A percentile compares a stretch with the other conserved stretches of the same genome.
phyloP scores from a whole-genome alignment of 495 filamentous ascomycete species.

The Chaetomium cochliodes region DNA sequence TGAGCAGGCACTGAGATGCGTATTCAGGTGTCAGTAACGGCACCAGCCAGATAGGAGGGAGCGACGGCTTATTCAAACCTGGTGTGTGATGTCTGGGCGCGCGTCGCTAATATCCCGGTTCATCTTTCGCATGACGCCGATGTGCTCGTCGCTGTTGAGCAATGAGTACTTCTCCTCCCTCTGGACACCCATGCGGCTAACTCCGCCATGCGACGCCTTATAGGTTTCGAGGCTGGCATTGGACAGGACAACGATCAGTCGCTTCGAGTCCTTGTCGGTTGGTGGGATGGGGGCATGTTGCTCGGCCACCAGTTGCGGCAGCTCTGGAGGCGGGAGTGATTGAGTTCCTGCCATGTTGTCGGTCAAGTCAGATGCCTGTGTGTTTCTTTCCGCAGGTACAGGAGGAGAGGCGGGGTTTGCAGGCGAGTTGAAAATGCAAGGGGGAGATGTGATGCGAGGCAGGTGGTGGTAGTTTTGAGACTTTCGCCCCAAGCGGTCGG shows the following conservation, averaged over 20 bases:
- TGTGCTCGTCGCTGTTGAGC: conserved; percentile 98
- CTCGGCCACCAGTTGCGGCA: conserved; percentile 89
- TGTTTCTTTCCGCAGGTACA: neutral
- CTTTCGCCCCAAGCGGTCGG: neutral
- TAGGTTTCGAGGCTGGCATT: conserved; percentile 98
- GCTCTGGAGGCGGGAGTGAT: conserved; percentile 84
- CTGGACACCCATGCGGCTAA: conserved; percentile 60
- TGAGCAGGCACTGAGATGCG: conserved; percentile 78
- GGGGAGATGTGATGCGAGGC: neutral
- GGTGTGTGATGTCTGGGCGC: conserved; percentile 94
- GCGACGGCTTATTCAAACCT: conserved; percentile 60
- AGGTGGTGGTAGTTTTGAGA: neutral
- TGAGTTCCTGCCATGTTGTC: conserved; percentile 61
- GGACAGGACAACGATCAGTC: conserved; percentile 92
- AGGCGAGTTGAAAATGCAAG: neutral
- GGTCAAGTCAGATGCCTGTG: conserved; percentile 26
- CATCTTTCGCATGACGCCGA: conserved; percentile 99
- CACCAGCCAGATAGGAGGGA: neutral
- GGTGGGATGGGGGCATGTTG: conserved; percentile 82
- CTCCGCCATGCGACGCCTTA: conserved; percentile 71
- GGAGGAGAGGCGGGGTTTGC: too few species aligned
- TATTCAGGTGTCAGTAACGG: conserved; percentile 27
- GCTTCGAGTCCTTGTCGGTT: conserved; percentile 82
- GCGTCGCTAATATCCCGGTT: conserved; percentile 97
- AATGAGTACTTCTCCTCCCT: conserved; percentile 92